These are phyloP conservation scores for Xylaria grammica DNA, from an alignment of 495 filamentous ascomycete species.

Conservation along the genomic window DNA sequence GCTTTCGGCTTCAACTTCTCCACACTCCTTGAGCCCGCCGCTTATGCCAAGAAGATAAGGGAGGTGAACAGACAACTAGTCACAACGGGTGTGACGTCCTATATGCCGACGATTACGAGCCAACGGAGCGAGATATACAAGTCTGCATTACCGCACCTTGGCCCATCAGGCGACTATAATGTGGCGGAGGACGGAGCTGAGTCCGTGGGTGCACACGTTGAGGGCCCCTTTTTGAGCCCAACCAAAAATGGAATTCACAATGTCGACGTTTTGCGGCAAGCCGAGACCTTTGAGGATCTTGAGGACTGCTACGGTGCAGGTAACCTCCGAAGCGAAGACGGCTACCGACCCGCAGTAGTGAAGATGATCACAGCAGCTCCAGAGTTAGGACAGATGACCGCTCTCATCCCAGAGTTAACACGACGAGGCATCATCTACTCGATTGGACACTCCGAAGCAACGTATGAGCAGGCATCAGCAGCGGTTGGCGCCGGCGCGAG, in stretches of 20 bases:
- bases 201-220: conserved; percentile 81
- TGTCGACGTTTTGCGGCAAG: conserved; percentile 62
- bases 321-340: conserved; percentile 55
- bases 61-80: conserved; percentile 71
- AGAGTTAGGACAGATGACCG: conserved; percentile 68
- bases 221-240: conserved; percentile 81
- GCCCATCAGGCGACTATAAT: conserved; percentile 63
- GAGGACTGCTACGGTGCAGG: conserved; percentile 69
- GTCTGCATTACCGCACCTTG: conserved; percentile 73
- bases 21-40: conserved; percentile 64
- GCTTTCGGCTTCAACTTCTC: conserved; percentile 89
- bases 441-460: conserved; percentile 82
- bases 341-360: conserved; percentile 48
- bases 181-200: conserved; percentile 68
- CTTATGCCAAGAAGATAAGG: conserved; percentile 69
- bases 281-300: conserved; percentile 61
- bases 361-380: conserved; percentile 84
- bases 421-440: conserved; percentile 69
- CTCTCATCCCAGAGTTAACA: conserved; percentile 64
- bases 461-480: conserved; percentile 71
- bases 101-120: conserved; percentile 79
- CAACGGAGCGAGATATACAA: conserved; percentile 72
- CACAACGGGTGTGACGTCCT: conserved; percentile 80
- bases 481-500: conserved; percentile 73
- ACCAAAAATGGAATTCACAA: conserved; percentile 77